These are phyloP conservation scores for Xylariaceae sp. DNA, from an alignment of 2,329 filamentous ascomycete species.

Conservation along the genomic window DNA sequence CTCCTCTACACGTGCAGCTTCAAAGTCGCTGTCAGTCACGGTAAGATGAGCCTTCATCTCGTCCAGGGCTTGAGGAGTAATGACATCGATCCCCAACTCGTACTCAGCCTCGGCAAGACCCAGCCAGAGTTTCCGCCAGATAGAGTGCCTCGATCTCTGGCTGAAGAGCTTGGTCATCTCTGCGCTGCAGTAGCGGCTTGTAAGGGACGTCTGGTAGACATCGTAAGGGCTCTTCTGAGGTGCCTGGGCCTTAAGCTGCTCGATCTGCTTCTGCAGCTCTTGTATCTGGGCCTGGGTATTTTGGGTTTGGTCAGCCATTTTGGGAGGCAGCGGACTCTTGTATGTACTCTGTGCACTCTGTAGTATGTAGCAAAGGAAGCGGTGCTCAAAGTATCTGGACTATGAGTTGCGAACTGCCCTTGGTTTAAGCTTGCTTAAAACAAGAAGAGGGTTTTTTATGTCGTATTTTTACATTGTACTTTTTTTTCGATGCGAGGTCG, in stretches of 20 bases:
- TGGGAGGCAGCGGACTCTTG: no score
- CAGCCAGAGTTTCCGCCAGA: slow-evolving; percentile 81
- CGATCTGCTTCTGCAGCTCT: slow-evolving; percentile 21
- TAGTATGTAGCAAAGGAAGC: no score
- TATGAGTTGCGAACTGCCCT: no score
- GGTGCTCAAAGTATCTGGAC: no score
- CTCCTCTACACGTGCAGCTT: slow-evolving; percentile 77
- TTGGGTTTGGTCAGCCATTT: slow-evolving; percentile 21
- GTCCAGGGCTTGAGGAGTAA: slow-evolving; percentile 75
- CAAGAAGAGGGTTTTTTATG: no score
- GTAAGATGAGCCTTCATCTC: slow-evolving; percentile 76
- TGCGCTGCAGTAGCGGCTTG: slow-evolving; percentile 72
- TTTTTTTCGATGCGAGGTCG: no score
- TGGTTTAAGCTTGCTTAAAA: no score
- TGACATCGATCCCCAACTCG: slow-evolving; percentile 75
- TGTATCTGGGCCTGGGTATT: no score
- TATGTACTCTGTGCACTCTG: no score
- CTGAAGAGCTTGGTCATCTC: slow-evolving; percentile 85
- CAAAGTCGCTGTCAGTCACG: slow-evolving; percentile 81
- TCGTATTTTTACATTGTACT: no score
- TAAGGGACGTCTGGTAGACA: slow-evolving; percentile 71
- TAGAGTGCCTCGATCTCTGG: slow-evolving; percentile 73
- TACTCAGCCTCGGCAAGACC: slow-evolving; percentile 82
- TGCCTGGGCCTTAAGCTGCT: slow-evolving; percentile 16
- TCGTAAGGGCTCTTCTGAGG: slow-evolving; percentile 50